A percentile compares a stretch with the other conserved stretches of the same genome.
phyloP scores from a whole-genome alignment of 805 yeast species.

The Jamesozyma spencerorum region DNA sequence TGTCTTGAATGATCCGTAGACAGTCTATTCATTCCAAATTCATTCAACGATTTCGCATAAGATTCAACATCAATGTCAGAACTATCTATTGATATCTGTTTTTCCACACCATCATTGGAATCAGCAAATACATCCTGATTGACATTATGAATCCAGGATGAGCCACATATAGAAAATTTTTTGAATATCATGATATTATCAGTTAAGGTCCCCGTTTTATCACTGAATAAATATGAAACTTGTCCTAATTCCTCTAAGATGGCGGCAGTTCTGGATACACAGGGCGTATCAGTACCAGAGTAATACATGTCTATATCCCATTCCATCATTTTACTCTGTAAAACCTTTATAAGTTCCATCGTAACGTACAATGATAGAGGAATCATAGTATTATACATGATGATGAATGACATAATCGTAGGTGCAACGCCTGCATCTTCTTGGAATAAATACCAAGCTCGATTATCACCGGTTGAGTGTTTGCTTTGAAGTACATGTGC shows the following conservation, averaged over 20 bases:
- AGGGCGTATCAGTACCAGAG: constrained; percentile 72
- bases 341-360: constrained; percentile 87
- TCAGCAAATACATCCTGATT: constrained; percentile 30
- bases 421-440: constrained; percentile 80
- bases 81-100: neutral
- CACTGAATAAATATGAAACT: constrained; percentile 88
- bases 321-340: constrained; percentile 73
- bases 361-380: constrained; percentile 93
- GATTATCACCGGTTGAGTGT: constrained; percentile 29
- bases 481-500: constrained; percentile 54
- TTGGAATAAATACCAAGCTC: constrained; percentile 64
- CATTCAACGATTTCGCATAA: constrained; percentile 11
- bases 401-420: constrained; percentile 88
- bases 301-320: constrained; percentile 95
- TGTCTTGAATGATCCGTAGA: neutral
- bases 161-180: constrained; percentile 78
- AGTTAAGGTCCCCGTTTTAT: constrained; percentile 94
- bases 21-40: constrained; percentile 1
- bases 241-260: constrained; percentile 95
- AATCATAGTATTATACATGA: constrained; percentile 94
- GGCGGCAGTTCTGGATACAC: constrained; percentile 91
- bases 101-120: constrained; percentile 2
- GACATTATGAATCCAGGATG: constrained; percentile 78
- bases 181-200: constrained; percentile 91
- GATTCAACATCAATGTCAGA: constrained; percentile 20